These are phyloP conservation scores for Colletotrichum nymphaeae DNA, from an alignment of 2,329 filamentous ascomycete species.

Conservation along the genomic window DNA sequence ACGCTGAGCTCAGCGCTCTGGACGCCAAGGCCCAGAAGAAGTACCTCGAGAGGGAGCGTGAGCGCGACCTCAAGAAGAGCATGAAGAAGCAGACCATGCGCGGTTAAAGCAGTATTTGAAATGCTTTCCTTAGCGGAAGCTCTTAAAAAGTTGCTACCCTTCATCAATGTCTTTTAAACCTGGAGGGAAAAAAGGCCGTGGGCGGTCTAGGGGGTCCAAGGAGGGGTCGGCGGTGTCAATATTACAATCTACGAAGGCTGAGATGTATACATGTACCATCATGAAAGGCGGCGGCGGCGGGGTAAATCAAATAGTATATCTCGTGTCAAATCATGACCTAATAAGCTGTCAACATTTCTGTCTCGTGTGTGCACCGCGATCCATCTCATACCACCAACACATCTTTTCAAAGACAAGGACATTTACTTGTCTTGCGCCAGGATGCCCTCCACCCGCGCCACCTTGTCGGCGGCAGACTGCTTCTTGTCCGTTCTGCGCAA, in stretches of 20 bases:
- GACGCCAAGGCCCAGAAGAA: conserved; percentile 88
- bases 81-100: conserved; percentile 67
- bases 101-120: conserved; percentile 47
- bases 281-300: conserved; percentile 2
- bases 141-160: not conserved
- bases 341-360: conserved; percentile 3
- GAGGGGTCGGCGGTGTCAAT: conserved; percentile 18
- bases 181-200: not conserved
- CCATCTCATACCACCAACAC: not conserved
- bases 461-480: conserved; percentile 85
- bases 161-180: not conserved
- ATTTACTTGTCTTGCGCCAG: conserved; percentile 46
- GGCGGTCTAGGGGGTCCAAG: not conserved
- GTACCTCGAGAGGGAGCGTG: conserved; percentile 83
- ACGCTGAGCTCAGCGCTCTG: conserved; percentile 80
- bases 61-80: conserved; percentile 73
- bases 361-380: not conserved
- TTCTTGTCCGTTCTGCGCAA: conserved; percentile 80
- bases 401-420: no score
- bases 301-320: conserved; percentile 18
- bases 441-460: conserved; percentile 69
- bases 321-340: conserved; percentile 24
- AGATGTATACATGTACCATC: conserved; percentile 27
- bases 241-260: conserved; percentile 17
- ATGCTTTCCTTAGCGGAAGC: not conserved